A percentile compares a stretch with the other conserved stretches of the same genome.
Evolutionary conservation across 208 protist species (phyloP).

Genomic region (Acanthamoeba lenticulata): DNA sequence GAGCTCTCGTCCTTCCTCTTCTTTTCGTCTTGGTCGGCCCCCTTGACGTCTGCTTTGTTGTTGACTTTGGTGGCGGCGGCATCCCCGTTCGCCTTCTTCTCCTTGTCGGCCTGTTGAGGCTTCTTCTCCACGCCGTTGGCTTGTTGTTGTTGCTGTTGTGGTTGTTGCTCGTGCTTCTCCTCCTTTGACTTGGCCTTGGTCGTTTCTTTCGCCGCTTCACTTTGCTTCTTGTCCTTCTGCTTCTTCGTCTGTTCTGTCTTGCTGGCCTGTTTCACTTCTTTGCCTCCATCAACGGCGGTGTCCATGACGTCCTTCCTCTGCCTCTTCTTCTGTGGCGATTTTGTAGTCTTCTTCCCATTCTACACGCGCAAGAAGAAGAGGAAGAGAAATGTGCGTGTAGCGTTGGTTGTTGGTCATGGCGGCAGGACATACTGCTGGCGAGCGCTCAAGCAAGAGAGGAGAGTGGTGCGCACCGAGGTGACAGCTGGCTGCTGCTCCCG

Average conservation of each 20-base stretch:
- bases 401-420: no score
- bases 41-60: background rate
- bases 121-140: background rate
- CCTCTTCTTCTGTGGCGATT: background rate
- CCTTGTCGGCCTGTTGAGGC: conserved; percentile 71
- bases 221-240: background rate
- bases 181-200: background rate
- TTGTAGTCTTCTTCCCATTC: background rate
- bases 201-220: background rate
- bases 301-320: background rate
- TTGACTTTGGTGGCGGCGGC: background rate
- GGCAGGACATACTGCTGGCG: background rate
- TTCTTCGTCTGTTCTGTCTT: background rate
- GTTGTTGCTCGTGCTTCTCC: background rate
- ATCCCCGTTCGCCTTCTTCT: conserved; percentile 71
- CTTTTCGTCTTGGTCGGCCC: conserved; percentile 55
- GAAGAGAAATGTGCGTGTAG: no score
- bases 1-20: conserved; percentile 53
- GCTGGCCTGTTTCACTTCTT: background rate
- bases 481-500: background rate
- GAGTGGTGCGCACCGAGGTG: background rate
- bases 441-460: background rate
- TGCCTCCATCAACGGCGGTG: background rate
- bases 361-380: background rate
- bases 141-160: background rate